Percentiles rank a stretch among this genome's conserved stretches.
phyloP scores from a whole-genome alignment of 768 basidiomycete genomes.

The Omphalotus guepiniiformis region DNA sequence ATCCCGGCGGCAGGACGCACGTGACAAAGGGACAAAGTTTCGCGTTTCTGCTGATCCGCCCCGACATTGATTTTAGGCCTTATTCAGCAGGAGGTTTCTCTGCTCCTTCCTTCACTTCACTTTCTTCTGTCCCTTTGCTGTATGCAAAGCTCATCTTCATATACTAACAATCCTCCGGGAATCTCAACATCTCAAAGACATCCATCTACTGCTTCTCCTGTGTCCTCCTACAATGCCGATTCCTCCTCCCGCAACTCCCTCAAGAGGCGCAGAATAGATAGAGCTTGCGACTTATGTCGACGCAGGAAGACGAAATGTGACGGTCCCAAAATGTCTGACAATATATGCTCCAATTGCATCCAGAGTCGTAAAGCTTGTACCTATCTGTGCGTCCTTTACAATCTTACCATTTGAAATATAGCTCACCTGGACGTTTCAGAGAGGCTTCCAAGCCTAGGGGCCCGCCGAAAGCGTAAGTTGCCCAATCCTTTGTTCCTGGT shows the following conservation, averaged over 20 bases:
- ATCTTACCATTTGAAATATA: background rate
- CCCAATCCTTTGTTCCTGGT: background rate
- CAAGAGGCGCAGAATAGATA: conserved; percentile 45
- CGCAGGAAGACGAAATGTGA: conserved; percentile 59
- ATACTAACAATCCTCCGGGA: background rate
- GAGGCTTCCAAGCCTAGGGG: conserved; percentile 63
- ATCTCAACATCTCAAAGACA: background rate
- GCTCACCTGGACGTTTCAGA: conserved; percentile 24
- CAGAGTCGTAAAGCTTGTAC: conserved; percentile 50
- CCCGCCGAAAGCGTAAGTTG: conserved; percentile 61
- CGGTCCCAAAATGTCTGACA: conserved; percentile 46
- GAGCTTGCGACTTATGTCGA: conserved; percentile 59
- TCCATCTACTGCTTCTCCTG: background rate
- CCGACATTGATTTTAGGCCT: background rate
- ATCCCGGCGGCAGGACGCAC: no score
- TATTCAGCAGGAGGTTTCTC: background rate
- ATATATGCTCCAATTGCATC: conserved; percentile 55
- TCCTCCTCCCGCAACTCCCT: background rate
- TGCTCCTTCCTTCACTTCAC: background rate
- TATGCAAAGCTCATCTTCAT: background rate
- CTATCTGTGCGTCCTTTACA: conserved; percentile 44
- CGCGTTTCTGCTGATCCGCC: background rate
- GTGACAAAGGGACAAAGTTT: background rate
- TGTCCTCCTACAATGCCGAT: background rate
- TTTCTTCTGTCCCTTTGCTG: background rate